Evolutionary conservation across 2,329 filamentous ascomycete genomes (phyloP).

Genomic region (Ceratocystis papillata): DNA sequence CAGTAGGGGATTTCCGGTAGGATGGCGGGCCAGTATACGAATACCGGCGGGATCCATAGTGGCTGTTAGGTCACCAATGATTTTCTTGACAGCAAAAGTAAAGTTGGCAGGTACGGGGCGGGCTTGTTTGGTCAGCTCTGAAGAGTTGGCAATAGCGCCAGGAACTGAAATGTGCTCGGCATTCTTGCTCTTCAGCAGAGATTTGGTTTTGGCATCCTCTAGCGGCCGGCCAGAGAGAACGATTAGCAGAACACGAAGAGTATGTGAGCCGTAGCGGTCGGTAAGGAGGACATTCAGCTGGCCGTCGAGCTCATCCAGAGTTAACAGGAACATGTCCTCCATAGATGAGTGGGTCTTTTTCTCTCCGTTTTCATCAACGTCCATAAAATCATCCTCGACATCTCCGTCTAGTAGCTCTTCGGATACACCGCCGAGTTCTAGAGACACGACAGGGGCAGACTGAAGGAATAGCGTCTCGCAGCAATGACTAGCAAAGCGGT

Average conservation of each 20-base stretch:
- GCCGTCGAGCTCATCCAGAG: conserved; percentile 77
- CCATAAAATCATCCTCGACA: conserved; percentile 28
- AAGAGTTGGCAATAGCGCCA: conserved; percentile 39
- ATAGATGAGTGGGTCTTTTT: conserved; percentile 48
- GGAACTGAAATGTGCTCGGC: conserved; percentile 71
- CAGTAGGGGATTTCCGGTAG: conserved; percentile 83
- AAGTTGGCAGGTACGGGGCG: conserved; percentile 70
- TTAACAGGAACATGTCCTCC: conserved; percentile 74
- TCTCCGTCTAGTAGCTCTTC: conserved; percentile 37
- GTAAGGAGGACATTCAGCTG: conserved; percentile 75
- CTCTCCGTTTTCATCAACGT: conserved; percentile 15
- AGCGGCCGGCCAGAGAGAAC: conserved; percentile 76
- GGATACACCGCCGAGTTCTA: conserved; percentile 51
- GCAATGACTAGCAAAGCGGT: conserved; percentile 94
- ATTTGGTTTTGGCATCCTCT: conserved; percentile 55
- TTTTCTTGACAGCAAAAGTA: conserved; percentile 62
- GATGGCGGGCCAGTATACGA: conserved; percentile 74
- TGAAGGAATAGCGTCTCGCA: conserved; percentile 86
- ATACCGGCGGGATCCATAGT: conserved; percentile 70
- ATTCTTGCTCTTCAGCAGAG: conserved; percentile 78
- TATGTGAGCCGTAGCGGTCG: conserved; percentile 81
- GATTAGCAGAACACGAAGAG: conserved; percentile 72
- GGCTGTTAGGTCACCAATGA: conserved; percentile 65
- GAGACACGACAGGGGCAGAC: conserved; percentile 65
- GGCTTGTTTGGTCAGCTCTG: conserved; percentile 35